Percentiles rank a stretch among this genome's conserved stretches.
phyloP scores from a whole-genome alignment of 176 grass and related monocot genomes.

The Lolium perenne region DNA sequence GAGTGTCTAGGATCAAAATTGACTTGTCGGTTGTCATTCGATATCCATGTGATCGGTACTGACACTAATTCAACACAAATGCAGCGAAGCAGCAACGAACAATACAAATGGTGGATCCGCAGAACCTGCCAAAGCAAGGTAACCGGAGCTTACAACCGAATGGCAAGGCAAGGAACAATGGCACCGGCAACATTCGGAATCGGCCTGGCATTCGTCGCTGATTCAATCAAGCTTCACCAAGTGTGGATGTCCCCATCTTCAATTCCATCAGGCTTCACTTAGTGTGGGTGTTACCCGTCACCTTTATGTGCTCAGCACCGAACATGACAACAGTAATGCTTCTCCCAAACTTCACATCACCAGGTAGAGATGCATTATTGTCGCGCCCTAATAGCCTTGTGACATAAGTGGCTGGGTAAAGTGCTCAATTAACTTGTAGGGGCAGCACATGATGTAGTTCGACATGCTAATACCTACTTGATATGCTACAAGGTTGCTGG shows the following conservation, averaged over 20 bases:
- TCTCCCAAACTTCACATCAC: background rate
- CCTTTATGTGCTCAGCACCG: background rate
- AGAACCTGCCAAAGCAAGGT: conserved; percentile 68
- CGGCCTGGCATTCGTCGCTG: conserved; percentile 24
- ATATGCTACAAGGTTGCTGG: background rate
- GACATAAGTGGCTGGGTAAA: background rate
- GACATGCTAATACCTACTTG: background rate
- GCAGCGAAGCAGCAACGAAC: conserved; percentile 74
- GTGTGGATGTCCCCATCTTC: background rate
- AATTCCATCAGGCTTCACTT: background rate
- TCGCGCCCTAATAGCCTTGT: conserved; percentile 14
- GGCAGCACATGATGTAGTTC: conserved; percentile 12
- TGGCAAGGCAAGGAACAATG: conserved; percentile 42
- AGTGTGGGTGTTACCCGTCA: background rate
- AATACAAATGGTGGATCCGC: conserved; percentile 66
- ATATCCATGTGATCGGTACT: background rate
- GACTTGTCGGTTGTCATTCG: background rate
- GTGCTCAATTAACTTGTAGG: conserved; percentile 40
- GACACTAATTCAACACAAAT: background rate
- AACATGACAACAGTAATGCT: conserved; percentile 9
- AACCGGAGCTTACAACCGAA: conserved; percentile 29
- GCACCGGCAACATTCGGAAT: conserved; percentile 25
- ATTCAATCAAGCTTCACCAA: background rate
- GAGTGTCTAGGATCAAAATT: background rate
- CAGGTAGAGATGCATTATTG: background rate